Percentiles rank a stretch among this genome's conserved stretches.
Evolutionary conservation across 176 grass and related monocot species (phyloP).

Genomic region (Oryza meyeriana): DNA sequence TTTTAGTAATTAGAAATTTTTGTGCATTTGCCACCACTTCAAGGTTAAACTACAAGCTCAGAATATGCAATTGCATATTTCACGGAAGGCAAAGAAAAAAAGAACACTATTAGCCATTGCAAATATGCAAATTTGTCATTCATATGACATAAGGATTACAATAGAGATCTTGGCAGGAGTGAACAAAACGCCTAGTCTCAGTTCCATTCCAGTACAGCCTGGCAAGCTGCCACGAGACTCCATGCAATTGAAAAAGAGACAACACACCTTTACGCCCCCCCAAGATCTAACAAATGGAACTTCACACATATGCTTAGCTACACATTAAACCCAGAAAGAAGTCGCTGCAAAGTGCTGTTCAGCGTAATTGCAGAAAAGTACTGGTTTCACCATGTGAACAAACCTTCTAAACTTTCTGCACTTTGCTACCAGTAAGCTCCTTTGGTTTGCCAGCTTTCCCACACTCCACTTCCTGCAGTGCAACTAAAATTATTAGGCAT

Average conservation of each 20-base stretch:
- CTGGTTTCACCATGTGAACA: not conserved
- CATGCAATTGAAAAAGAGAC: not conserved
- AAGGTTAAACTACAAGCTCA: not conserved
- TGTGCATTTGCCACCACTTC: not conserved
- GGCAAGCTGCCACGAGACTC: not conserved
- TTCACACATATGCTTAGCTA: slow-evolving; percentile 29
- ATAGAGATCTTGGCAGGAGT: not conserved
- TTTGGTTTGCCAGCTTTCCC: slow-evolving; percentile 48
- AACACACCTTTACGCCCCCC: not conserved
- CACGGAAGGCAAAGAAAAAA: not conserved
- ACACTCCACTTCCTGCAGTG: slow-evolving; percentile 45
- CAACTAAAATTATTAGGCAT: not conserved
- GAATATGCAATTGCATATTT: not conserved
- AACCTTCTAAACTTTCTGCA: slow-evolving; percentile 55
- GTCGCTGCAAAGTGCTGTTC: slow-evolving; percentile 1
- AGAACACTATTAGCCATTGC: slow-evolving; percentile 21
- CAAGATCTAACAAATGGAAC: slow-evolving; percentile 13
- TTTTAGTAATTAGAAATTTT: not conserved
- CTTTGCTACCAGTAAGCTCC: slow-evolving; percentile 44
- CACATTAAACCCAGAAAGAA: slow-evolving; percentile 7
- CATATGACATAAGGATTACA: slow-evolving; percentile 36
- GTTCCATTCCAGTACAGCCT: not conserved
- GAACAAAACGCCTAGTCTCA: slow-evolving; percentile 14
- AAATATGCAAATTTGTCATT: slow-evolving; percentile 13
- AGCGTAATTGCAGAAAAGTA: not conserved